These are phyloP conservation scores for Narthecium ossifragum DNA, from an alignment of 106 monocot species.

Conservation along the genomic window DNA sequence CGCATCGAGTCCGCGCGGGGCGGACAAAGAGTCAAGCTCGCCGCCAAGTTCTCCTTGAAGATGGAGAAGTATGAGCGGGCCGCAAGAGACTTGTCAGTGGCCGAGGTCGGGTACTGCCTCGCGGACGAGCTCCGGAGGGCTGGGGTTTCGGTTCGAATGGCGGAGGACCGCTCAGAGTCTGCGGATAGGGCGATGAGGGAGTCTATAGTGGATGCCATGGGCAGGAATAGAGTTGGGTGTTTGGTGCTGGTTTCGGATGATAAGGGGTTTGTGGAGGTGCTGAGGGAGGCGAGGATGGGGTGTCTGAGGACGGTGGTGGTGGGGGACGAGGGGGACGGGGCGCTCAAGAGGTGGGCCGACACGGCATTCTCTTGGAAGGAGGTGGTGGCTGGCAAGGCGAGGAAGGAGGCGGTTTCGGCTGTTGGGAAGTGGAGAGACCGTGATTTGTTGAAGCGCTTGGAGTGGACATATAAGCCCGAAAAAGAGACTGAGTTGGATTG, in stretches of 20 bases:
- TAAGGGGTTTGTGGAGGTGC: constrained; percentile 29
- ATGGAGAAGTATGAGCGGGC: constrained; percentile 44
- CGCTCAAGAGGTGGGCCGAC: constrained; percentile 57
- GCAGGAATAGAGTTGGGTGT: constrained; percentile 32
- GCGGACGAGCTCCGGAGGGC: constrained; percentile 47
- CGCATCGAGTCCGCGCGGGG: constrained; percentile 41
- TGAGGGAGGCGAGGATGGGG: constrained; percentile 48
- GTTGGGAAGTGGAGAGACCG: constrained; percentile 53
- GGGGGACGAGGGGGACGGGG: constrained; percentile 45
- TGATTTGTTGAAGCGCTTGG: constrained; percentile 50
- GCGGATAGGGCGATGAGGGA: constrained; percentile 23
- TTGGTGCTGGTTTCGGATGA: constrained; percentile 57
- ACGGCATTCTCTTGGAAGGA: constrained; percentile 61
- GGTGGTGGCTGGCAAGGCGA: constrained; percentile 61
- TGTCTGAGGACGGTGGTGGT: constrained; percentile 64
- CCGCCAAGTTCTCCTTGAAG: constrained; percentile 30
- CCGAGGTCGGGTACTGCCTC: constrained; percentile 14
- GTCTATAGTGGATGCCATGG: constrained; percentile 36
- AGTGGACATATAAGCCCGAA: constrained; percentile 44
- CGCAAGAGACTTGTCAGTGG: constrained; percentile 23
- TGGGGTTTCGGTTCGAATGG: constrained; percentile 31
- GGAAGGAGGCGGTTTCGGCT: constrained; percentile 29
- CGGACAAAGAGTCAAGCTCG: constrained; percentile 26
- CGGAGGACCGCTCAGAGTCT: constrained; percentile 16
- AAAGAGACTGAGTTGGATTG: constrained; percentile 4